Conservation (phyloP, 306 rosid genomes). For the Dryas alaskensis region DNA sequence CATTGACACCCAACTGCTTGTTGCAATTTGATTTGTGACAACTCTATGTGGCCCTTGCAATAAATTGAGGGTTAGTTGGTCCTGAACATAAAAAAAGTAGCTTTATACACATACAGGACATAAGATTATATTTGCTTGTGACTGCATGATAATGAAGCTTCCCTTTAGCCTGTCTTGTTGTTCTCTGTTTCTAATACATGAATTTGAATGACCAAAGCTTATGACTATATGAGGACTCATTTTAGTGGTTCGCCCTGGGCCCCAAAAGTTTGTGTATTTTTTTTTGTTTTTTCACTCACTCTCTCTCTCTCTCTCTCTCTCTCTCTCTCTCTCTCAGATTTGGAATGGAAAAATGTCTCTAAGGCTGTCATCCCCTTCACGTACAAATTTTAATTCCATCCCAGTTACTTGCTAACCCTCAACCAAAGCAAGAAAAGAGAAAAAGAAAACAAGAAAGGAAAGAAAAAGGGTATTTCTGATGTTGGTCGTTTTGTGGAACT, state of each 20-base stretch:
- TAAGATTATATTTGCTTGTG: slow-evolving; percentile 90
- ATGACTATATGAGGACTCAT: slow-evolving; percentile 48
- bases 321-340: not conserved
- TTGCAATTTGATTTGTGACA: not conserved
- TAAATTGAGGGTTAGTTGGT: not conserved
- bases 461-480: not conserved
- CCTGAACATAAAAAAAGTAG: not conserved
- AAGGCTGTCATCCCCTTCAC: not conserved
- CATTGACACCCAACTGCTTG: not conserved
- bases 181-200: slow-evolving; percentile 32
- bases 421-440: not conserved
- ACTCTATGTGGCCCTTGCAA: not conserved
- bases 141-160: slow-evolving; percentile 69
- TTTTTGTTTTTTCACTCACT: not conserved
- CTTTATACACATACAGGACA: slow-evolving; percentile 66
- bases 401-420: not conserved
- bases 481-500: not conserved
- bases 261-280: too few species aligned
- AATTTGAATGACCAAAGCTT: slow-evolving; percentile 45
- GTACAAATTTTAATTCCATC: not conserved
- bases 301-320: not conserved
- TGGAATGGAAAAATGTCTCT: not conserved
- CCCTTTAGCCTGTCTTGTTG: slow-evolving; percentile 72
- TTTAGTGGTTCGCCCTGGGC: not conserved
- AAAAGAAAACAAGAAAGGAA: not conserved